These are phyloP conservation scores for Solanum hybrid DNA, from an alignment of 305 asterid genomes.

Conservation along the genomic window DNA sequence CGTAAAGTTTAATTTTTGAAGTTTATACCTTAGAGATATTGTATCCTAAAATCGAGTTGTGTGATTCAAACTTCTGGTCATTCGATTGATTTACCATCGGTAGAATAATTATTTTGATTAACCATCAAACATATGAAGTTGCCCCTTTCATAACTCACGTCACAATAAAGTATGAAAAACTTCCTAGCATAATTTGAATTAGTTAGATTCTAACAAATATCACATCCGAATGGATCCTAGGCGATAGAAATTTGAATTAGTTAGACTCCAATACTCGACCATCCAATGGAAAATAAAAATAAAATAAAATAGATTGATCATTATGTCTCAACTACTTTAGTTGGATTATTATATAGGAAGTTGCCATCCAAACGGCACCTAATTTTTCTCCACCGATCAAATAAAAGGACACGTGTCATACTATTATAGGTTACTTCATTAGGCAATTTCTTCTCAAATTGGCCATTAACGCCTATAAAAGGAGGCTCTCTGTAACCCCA, in stretches of 20 bases:
- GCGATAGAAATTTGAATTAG: accelerated
- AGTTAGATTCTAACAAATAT: background rate
- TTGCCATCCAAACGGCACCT: background rate
- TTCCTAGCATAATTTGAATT: too few species aligned
- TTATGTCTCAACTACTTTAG: background rate
- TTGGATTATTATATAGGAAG: background rate
- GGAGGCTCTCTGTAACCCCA: background rate
- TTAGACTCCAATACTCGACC: accelerated
- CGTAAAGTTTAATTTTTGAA: background rate
- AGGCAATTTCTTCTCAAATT: constrained; percentile 3
- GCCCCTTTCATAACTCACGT: background rate
- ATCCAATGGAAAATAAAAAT: background rate
- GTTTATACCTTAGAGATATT: background rate
- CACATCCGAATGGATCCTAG: background rate
- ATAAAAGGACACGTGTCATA: background rate
- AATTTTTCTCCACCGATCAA: background rate
- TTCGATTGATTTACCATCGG: background rate
- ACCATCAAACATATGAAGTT: background rate
- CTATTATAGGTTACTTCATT: background rate
- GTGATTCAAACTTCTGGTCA: background rate
- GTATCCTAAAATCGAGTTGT: background rate
- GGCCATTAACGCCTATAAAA: constrained; percentile 9
- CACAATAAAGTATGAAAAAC: background rate
- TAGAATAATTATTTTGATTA: background rate
- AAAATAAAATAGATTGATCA: background rate